phyloP scores from a whole-genome alignment of 306 rosid species.

The Pueraria montana region DNA sequence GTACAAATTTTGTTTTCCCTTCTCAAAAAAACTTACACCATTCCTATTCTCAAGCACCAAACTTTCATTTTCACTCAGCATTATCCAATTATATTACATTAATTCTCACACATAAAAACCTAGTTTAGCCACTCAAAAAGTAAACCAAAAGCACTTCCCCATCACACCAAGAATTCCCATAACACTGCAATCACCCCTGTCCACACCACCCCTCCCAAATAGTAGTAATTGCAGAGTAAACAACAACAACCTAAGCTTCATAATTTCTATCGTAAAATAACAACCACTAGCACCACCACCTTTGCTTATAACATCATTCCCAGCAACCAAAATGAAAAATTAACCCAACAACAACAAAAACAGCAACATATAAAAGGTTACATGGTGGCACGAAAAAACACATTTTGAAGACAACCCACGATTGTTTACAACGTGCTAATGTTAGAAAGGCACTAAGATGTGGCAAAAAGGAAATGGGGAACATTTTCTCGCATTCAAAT shows the following conservation, averaged over 20 bases:
- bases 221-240: constrained; percentile 4
- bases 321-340: constrained; percentile 23
- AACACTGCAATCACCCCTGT: constrained; percentile 15
- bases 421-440: constrained; percentile 38
- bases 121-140: constrained; percentile 5
- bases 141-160: constrained; percentile 14
- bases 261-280: constrained; percentile 3
- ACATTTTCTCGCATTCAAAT: constrained; percentile 24
- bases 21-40: not conserved
- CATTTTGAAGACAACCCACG: constrained; percentile 42
- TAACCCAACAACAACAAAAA: not conserved
- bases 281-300: constrained; percentile 19
- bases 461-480: not conserved
- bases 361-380: not conserved
- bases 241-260: not conserved
- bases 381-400: not conserved
- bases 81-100: constrained; percentile 9
- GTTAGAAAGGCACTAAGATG: constrained; percentile 11
- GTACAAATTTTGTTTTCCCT: not conserved
- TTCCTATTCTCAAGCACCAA: constrained; percentile 1
- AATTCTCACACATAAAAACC: not conserved
- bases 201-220: not conserved
- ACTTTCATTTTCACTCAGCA: constrained; percentile 13
- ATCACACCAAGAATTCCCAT: constrained; percentile 10
- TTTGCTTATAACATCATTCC: constrained; percentile 36